Conservation (phyloP, 1,284 basidiomycete species). For the Irpex lacteus region DNA sequence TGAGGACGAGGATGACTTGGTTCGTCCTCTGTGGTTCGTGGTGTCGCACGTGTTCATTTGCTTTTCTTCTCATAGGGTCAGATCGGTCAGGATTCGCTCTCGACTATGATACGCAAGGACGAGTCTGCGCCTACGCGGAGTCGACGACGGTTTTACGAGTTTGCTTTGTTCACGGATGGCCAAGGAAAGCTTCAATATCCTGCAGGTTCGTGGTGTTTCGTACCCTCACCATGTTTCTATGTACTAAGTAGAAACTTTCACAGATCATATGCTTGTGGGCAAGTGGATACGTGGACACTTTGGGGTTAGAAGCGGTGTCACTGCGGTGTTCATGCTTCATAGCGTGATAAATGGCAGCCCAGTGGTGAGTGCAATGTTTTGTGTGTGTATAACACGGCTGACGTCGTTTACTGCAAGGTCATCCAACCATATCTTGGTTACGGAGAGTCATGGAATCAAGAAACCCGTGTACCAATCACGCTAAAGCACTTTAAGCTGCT, state of each 20-base stretch:
- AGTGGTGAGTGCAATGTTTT: constrained; percentile 35
- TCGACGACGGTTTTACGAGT: constrained; percentile 51
- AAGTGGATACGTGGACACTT: constrained; percentile 56
- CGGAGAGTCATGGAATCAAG: neutral
- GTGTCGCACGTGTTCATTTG: neutral
- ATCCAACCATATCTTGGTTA: constrained; percentile 14
- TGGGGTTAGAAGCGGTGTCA: constrained; percentile 50
- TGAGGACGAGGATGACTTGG: constrained; percentile 21
- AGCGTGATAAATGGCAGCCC: constrained; percentile 63
- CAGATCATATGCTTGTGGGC: constrained; percentile 57
- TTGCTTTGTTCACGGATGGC: constrained; percentile 37
- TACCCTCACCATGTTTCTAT: neutral
- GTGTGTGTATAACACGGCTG: neutral
- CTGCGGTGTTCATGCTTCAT: constrained; percentile 69
- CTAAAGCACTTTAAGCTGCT: constrained; percentile 70
- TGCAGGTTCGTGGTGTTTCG: constrained; percentile 36
- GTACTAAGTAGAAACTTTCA: neutral
- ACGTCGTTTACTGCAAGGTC: constrained; percentile 5
- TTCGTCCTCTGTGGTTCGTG: constrained; percentile 8
- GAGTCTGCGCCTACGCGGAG: constrained; percentile 53
- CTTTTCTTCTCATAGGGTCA: constrained; percentile 39
- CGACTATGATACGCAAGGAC: constrained; percentile 67
- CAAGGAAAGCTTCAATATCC: constrained; percentile 51
- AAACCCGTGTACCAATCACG: constrained; percentile 59
- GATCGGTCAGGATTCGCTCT: constrained; percentile 65